A percentile compares a stretch with the other conserved stretches of the same genome.
Conservation (phyloP, 1,139 yeast species). For the Nadsonia starkeyi-henricii region DNA sequence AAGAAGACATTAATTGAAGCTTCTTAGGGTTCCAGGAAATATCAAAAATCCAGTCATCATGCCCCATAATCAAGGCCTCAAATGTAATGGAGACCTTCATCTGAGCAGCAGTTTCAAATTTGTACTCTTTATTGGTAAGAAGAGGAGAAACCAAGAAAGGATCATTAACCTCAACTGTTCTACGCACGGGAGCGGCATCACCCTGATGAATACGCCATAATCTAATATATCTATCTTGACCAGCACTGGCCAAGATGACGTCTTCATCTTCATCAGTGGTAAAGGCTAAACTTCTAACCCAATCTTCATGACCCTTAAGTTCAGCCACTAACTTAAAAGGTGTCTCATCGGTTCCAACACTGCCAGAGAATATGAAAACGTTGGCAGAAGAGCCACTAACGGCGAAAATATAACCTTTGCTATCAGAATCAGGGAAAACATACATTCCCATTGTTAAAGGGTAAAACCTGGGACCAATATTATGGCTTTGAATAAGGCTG, state of each 20-base stretch:
- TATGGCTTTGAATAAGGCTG: slow-evolving; percentile 10
- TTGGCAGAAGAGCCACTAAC: slow-evolving; percentile 65
- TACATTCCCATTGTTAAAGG: slow-evolving; percentile 47
- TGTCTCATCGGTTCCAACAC: slow-evolving; percentile 11
- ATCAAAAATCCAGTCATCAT: slow-evolving; percentile 93
- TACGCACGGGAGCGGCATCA: slow-evolving; percentile 20
- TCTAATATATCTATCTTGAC: slow-evolving; percentile 81
- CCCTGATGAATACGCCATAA: slow-evolving; percentile 63
- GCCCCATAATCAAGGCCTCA: slow-evolving; percentile 93
- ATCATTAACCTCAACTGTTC: slow-evolving; percentile 13
- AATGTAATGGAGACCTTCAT: slow-evolving; percentile 47
- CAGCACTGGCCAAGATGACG: slow-evolving; percentile 65
- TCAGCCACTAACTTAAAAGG: slow-evolving; percentile 33
- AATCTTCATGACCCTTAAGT: slow-evolving; percentile 82
- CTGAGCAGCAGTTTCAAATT: slow-evolving; percentile 11
- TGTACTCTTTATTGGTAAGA: slow-evolving; percentile 19
- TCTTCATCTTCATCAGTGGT: slow-evolving; percentile 32
- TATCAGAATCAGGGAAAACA: slow-evolving; percentile 7
- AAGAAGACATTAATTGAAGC: slow-evolving; percentile 59
- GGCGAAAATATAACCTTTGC: slow-evolving; percentile 33
- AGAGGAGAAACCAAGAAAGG: slow-evolving; percentile 8
- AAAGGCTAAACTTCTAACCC: slow-evolving; percentile 67
- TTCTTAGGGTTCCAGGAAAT: slow-evolving; percentile 65
- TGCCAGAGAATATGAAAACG: slow-evolving; percentile 35
- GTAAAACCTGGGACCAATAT: slow-evolving; percentile 32